phyloP scores from a whole-genome alignment of 805 yeast species.

The Kazachstania bromeliacearum region DNA sequence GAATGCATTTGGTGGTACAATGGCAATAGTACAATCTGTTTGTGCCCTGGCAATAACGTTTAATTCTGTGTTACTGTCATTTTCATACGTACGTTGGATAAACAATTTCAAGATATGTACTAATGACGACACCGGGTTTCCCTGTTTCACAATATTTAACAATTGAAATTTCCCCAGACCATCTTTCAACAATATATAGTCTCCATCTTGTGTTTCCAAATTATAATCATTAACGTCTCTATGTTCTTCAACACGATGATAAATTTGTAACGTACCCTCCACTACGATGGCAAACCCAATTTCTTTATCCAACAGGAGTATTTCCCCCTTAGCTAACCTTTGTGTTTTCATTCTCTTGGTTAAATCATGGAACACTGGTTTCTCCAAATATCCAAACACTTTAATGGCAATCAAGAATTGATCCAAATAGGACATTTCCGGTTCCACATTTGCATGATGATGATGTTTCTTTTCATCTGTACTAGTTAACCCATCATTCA shows the following conservation, averaged over 20 bases:
- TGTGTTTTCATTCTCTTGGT: constrained; percentile 89
- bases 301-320: constrained; percentile 59
- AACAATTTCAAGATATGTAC: constrained; percentile 72
- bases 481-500: not conserved
- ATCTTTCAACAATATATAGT: constrained; percentile 18
- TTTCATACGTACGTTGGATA: too few species aligned
- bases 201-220: constrained; percentile 4
- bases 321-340: constrained; percentile 67
- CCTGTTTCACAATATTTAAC: constrained; percentile 70
- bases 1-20: constrained; percentile 82
- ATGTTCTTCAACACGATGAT: constrained; percentile 27
- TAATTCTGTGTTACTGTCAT: not conserved
- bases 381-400: constrained; percentile 86
- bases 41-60: constrained; percentile 67
- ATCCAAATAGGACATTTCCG: constrained; percentile 53
- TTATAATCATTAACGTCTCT: constrained; percentile 3
- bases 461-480: not conserved
- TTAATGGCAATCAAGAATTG: constrained; percentile 86
- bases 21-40: constrained; percentile 73
- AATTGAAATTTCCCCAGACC: constrained; percentile 48
- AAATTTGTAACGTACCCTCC: constrained; percentile 81
- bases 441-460: not conserved
- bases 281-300: constrained; percentile 87
- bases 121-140: constrained; percentile 77
- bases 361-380: constrained; percentile 83